Percentiles rank a stretch among this genome's conserved stretches.
phyloP scores from a whole-genome alignment of 495 filamentous ascomycete genomes.

The Bathelium albidoporum region DNA sequence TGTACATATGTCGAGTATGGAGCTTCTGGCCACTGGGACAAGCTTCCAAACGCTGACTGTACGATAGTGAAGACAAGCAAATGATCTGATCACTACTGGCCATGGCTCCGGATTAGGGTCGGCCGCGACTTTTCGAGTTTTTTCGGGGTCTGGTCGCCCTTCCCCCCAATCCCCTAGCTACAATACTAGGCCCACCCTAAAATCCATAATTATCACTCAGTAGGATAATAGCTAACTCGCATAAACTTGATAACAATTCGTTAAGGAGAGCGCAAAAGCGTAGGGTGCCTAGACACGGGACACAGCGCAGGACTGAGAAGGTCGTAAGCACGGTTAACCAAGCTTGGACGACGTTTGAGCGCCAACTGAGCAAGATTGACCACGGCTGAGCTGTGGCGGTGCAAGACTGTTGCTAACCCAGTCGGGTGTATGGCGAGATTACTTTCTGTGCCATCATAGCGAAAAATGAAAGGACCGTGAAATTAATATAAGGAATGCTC shows the following conservation, averaged over 20 bases:
- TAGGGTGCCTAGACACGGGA: neutral
- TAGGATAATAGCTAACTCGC: no score
- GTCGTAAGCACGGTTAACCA: neutral
- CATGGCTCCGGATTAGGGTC: no score
- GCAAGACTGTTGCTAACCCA: neutral
- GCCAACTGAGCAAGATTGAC: neutral
- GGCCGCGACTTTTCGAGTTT: no score
- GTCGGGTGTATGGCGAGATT: no score
- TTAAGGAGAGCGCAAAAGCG: neutral
- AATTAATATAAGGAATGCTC: no score
- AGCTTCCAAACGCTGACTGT: neutral
- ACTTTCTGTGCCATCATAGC: neutral
- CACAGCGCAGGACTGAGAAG: neutral
- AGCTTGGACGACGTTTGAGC: neutral
- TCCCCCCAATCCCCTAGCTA: no score
- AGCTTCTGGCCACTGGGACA: conserved; percentile 1
- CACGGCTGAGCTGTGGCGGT: neutral
- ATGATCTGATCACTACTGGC: neutral
- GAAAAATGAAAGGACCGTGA: no score
- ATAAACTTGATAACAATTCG: neutral
- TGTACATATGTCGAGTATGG: neutral
- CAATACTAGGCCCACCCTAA: no score
- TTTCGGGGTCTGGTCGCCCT: no score
- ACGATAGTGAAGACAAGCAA: conserved; percentile 1
- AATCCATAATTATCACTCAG: no score